Conservation (phyloP, 306 rosid genomes). For the Argentina anserina region DNA sequence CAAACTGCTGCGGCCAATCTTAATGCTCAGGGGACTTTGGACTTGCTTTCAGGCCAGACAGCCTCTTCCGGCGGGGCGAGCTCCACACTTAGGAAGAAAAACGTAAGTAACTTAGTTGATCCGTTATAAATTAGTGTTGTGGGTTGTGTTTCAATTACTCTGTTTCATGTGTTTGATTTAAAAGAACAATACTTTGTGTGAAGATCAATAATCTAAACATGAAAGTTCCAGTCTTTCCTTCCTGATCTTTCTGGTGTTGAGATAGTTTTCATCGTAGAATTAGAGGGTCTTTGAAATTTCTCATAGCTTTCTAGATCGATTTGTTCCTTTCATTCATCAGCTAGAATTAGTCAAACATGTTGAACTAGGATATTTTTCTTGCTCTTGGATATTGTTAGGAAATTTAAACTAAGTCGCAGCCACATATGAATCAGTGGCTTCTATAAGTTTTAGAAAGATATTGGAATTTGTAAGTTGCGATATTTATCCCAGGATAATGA, state of each 20-base stretch:
- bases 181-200: not conserved
- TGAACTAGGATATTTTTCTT: not conserved
- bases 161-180: not conserved
- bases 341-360: not conserved
- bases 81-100: conserved; percentile 28
- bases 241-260: not conserved
- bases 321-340: not conserved
- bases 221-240: not conserved
- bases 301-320: not conserved
- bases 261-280: not conserved
- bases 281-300: not conserved
- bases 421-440: not conserved
- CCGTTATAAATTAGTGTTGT: not conserved
- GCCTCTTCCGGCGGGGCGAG: conserved; percentile 18
- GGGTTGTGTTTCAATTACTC: not conserved
- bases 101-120: conserved; percentile 38
- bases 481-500: not conserved
- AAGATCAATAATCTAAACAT: not conserved
- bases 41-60: conserved; percentile 50
- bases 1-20: not conserved
- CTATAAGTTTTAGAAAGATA: too few species aligned
- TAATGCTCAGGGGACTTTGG: conserved; percentile 33
- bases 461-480: not conserved
- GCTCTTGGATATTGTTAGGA: not conserved
- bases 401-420: not conserved